phyloP scores from a whole-genome alignment of 2,329 filamentous ascomycete species.

The Aureobasidium sp. region DNA sequence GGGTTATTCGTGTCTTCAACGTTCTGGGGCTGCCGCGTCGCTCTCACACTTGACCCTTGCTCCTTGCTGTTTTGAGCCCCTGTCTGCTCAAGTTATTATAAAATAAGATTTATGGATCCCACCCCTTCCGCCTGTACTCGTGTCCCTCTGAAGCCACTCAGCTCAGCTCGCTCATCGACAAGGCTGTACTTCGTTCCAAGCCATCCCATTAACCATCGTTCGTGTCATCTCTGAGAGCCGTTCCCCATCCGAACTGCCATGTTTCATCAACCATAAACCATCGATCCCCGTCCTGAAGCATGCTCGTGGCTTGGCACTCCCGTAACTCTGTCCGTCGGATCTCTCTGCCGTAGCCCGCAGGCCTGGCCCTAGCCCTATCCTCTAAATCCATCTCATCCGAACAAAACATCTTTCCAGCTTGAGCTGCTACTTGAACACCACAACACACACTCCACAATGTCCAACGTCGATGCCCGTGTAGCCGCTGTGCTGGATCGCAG shows the following conservation, averaged over 20 bases:
- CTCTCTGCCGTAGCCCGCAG: not conserved
- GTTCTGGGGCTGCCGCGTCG: slow-evolving; percentile 1
- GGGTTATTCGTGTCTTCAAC: not conserved
- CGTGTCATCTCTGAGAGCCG: not conserved
- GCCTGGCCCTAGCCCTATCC: not conserved
- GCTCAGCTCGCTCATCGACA: not conserved
- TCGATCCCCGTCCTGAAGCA: not conserved
- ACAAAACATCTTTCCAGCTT: not conserved
- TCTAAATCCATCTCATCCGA: not conserved
- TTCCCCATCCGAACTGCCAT: slow-evolving; percentile 5
- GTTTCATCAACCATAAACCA: not conserved
- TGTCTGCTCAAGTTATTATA: not conserved
- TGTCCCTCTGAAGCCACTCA: not conserved
- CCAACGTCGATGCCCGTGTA: slow-evolving; percentile 44
- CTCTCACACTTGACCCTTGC: not conserved
- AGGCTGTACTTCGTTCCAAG: not conserved
- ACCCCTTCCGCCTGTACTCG: not conserved
- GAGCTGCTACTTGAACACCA: not conserved
- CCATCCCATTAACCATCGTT: not conserved
- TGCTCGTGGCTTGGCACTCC: not conserved
- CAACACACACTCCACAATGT: slow-evolving; percentile 29
- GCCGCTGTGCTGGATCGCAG: slow-evolving; percentile 43
- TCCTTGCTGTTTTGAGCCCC: not conserved
- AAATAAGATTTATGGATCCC: slow-evolving; percentile 6
- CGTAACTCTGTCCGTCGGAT: not conserved